Percentiles rank a stretch among this genome's conserved stretches.
Conservation (phyloP, 148 eudicot species). For the Amaranthus cruentus region DNA sequence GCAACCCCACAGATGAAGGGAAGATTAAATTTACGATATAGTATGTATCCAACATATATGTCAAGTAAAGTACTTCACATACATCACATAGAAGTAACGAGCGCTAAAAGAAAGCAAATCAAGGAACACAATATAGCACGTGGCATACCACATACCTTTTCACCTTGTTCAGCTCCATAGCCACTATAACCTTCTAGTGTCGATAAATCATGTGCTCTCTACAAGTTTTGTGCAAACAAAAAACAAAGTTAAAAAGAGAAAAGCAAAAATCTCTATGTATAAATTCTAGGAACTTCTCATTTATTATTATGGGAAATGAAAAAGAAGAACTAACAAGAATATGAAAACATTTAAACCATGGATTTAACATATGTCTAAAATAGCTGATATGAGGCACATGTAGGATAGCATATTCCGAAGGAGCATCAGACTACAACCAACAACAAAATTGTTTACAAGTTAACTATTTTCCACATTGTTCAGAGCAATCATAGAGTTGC, state of each 20-base stretch:
- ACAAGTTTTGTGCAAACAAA: conserved; percentile 17
- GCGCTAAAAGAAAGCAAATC: not conserved
- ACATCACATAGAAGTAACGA: not conserved
- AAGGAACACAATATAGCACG: not conserved
- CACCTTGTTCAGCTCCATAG: conserved; percentile 97
- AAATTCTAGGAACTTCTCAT: too few relatives aligned
- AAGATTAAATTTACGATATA: too few relatives aligned
- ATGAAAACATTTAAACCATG: not conserved
- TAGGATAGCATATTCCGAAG: not conserved
- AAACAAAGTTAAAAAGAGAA: not conserved
- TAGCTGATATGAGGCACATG: not conserved
- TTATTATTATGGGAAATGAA: too few relatives aligned
- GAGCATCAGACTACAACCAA: not conserved
- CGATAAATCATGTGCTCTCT: conserved; percentile 66
- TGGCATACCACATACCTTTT: conserved; percentile 43
- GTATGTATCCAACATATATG: too few relatives aligned
- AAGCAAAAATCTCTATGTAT: not conserved
- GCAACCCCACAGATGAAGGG: too few relatives aligned
- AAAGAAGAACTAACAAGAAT: not conserved
- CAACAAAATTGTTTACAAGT: not conserved
- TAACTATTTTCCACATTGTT: too few relatives aligned
- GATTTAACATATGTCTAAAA: not conserved
- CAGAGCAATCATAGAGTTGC: not conserved
- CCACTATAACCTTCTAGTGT: conserved; percentile 83
- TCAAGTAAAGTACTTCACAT: not conserved